These are phyloP conservation scores for Paraconiothyrium brasiliense DNA, from an alignment of 2,329 filamentous ascomycete genomes.

Conservation along the genomic window DNA sequence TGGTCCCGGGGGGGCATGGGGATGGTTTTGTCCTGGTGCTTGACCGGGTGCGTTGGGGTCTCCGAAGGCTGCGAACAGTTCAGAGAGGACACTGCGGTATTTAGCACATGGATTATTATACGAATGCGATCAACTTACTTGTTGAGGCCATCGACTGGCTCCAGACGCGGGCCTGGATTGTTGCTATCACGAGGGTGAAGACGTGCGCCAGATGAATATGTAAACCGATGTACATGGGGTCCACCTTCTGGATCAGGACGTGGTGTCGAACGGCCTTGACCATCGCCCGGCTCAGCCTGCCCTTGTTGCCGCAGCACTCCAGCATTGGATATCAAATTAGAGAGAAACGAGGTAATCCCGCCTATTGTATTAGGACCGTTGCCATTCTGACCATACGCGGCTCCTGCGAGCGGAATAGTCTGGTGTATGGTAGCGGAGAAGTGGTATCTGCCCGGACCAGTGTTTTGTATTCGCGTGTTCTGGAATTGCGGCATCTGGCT, in stretches of 20 bases:
- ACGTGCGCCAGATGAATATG: slow-evolving; percentile 46
- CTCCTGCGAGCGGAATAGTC: slow-evolving; percentile 34
- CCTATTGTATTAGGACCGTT: slow-evolving; percentile 43
- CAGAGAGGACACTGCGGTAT: slow-evolving; percentile 40
- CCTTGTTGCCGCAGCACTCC: slow-evolving; percentile 27
- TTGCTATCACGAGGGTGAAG: slow-evolving; percentile 63
- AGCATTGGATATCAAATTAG: slow-evolving; percentile 51
- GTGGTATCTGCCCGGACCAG: slow-evolving; percentile 46
- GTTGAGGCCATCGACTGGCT: slow-evolving; percentile 58
- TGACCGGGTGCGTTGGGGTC: slow-evolving; percentile 27
- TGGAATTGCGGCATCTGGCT: slow-evolving; percentile 55
- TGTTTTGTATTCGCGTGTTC: slow-evolving; percentile 50
- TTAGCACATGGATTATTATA: slow-evolving; percentile 24
- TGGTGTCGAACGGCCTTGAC: slow-evolving; percentile 23
- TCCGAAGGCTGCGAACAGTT: slow-evolving; percentile 46
- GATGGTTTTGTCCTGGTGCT: no score
- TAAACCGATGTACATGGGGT: slow-evolving; percentile 34
- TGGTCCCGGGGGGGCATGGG: not conserved
- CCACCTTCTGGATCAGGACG: slow-evolving; percentile 29
- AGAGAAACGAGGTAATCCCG: slow-evolving; percentile 58
- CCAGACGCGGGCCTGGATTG: slow-evolving; percentile 57
- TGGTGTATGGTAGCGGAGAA: slow-evolving; percentile 48
- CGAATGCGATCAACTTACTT: slow-evolving; percentile 47
- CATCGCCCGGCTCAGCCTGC: slow-evolving; percentile 20
- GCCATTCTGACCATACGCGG: slow-evolving; percentile 28